phyloP scores from a whole-genome alignment of 192 early-diverging fungal genomes.

The Coemansia sp. region DNA sequence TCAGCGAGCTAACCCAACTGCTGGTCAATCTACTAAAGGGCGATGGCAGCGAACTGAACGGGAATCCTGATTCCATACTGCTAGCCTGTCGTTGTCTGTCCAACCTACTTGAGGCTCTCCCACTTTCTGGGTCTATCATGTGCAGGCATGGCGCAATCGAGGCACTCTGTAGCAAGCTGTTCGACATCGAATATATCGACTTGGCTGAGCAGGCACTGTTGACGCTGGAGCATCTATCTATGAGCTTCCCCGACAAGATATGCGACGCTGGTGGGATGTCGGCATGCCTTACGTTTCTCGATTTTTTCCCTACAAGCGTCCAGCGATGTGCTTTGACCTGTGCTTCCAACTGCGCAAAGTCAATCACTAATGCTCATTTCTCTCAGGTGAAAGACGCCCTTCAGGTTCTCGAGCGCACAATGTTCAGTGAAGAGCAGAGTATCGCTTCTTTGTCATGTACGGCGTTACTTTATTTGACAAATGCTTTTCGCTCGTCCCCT shows the following conservation, averaged over 20 bases:
- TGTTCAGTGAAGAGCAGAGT: conserved; percentile 71
- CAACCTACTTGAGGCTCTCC: conserved; percentile 89
- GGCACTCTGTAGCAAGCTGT: conserved; percentile 73
- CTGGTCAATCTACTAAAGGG: conserved; percentile 65
- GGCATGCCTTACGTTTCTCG: conserved; percentile 79
- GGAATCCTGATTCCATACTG: conserved; percentile 78
- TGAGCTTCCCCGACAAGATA: conserved; percentile 26
- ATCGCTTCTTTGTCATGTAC: conserved; percentile 70
- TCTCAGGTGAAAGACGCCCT: conserved; percentile 65
- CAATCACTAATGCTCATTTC: conserved; percentile 58
- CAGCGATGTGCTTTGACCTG: conserved; percentile 80
- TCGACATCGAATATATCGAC: conserved; percentile 89
- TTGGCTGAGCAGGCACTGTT: conserved; percentile 84
- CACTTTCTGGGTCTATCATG: conserved; percentile 62
- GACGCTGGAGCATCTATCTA: conserved; percentile 72
- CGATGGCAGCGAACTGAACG: conserved; percentile 17
- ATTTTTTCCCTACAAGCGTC: conserved; percentile 85
- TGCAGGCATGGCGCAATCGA: conserved; percentile 68
- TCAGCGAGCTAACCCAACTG: conserved; percentile 66
- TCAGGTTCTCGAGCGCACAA: conserved; percentile 68
- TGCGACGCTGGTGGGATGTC: conserved; percentile 68
- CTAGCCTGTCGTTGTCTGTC: conserved; percentile 87
- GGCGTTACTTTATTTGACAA: conserved; percentile 63
- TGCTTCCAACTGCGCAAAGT: conserved; percentile 65
- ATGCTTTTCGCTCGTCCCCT: conserved; percentile 59